Evolutionary conservation across 306 rosid genomes (phyloP).

Genomic region (Gillenia trifoliata): DNA sequence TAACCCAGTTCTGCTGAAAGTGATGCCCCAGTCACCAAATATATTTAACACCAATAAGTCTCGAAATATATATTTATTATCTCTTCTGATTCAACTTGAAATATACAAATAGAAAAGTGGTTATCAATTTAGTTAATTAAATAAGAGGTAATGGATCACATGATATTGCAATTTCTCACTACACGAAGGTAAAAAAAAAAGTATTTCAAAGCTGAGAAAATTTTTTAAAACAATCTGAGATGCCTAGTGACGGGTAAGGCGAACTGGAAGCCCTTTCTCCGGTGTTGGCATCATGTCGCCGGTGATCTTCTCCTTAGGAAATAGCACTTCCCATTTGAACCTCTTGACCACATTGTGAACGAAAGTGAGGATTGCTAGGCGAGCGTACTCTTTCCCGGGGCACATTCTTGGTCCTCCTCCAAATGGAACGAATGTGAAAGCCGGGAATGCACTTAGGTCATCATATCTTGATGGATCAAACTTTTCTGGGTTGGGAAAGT

Average conservation of each 20-base stretch:
- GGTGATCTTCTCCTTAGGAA: constrained; percentile 23
- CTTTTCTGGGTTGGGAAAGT: constrained; percentile 32
- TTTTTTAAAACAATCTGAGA: background rate
- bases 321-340: constrained; percentile 27
- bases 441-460: constrained; percentile 8
- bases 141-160: background rate
- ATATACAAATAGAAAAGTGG: background rate
- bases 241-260: constrained; percentile 17
- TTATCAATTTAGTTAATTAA: background rate
- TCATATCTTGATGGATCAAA: constrained; percentile 31
- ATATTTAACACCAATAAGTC: background rate
- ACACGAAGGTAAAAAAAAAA: no score
- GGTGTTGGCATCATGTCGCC: constrained; percentile 47
- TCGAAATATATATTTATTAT: background rate
- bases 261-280: constrained; percentile 32
- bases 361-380: constrained; percentile 32
- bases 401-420: constrained; percentile 45
- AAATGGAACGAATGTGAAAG: constrained; percentile 30
- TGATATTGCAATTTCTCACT: background rate
- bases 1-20: background rate
- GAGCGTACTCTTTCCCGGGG: constrained; percentile 37
- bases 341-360: constrained; percentile 32
- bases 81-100: background rate
- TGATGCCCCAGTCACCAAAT: background rate
- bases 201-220: background rate